Base-by-base conservation (phyloP, 2,329 filamentous ascomycete species). In the Aureobasidium sp. region DNA sequence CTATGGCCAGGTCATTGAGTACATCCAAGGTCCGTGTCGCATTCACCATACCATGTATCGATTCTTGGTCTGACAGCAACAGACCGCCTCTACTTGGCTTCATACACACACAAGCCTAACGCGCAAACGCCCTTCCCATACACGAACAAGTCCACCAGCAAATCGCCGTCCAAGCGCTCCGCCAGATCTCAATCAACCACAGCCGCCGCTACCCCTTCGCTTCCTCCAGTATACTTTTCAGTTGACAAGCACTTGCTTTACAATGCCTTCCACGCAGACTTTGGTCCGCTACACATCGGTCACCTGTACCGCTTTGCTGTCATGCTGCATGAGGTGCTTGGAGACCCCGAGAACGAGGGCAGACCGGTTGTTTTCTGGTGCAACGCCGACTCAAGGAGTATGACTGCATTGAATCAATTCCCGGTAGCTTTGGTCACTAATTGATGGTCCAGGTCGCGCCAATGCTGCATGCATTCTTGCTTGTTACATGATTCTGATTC, bases 231-330 rank as follows among this genome's bases (percentile, higher is more conserved):
- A 73, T 99, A 97, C 78, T 99, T 99, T 76, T 93, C 91, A 55
- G 87, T 97, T 67, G 94, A 99, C 73, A 90, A 96, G 72, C 60
- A 66, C 48, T 86, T 99, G 48, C 83, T 96, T 50, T 99, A 99
- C 82, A 99, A 99, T 75, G 92, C 93, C 36, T 99, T 99, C 77
- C 92, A 97, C 77, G 92, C 95, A 70, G 94, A 99, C 77, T 99
- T 99, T 75, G 94, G 94, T 69, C 94, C 94, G 70, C 81, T 99
- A 63, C 94, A 99, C 79, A 96, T 99, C 68, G 94, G 94, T 30
- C 94, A 99, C 74, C 80, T 99, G 44, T 99, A 97, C 80, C 86
- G 94, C 65, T 99, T 97, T 74, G 93, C 94, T 5, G 89, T 97
- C 59, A 88, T 93, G 69, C 91, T 99, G 72, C 94, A 99, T 72